These are phyloP conservation scores for Leccinum fallax DNA, from an alignment of 1,284 basidiomycete species.

Conservation along the genomic window DNA sequence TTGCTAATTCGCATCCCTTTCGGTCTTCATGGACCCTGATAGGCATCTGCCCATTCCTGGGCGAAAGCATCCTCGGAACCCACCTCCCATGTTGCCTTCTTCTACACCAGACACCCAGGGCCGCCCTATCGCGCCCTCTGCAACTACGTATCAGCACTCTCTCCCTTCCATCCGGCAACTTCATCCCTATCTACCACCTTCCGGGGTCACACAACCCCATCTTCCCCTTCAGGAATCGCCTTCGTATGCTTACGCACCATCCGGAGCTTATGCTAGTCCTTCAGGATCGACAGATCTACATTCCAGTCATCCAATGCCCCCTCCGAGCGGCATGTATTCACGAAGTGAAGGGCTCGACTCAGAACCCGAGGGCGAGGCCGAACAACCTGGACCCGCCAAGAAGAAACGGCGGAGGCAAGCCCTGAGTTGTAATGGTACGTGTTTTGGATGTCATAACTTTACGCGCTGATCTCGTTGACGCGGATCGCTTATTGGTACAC, in stretches of 20 bases:
- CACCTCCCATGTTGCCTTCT: conserved; percentile 23
- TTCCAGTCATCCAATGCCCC: conserved; percentile 24
- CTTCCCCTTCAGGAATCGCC: conserved; percentile 21
- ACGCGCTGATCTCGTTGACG: conserved; percentile 14
- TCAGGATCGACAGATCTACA: conserved; percentile 35
- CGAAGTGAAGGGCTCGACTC: conserved; percentile 45
- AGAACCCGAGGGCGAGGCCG: conserved; percentile 49
- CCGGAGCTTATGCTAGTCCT: conserved; percentile 23
- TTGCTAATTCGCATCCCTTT: conserved; percentile 17
- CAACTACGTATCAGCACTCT: conserved; percentile 34
- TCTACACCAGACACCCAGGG: conserved; percentile 25
- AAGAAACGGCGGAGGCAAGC: conserved; percentile 76
- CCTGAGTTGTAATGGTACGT: conserved; percentile 75
- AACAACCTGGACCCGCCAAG: conserved; percentile 60
- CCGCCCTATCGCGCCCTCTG: conserved; percentile 28
- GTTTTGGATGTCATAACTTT: conserved; percentile 13
- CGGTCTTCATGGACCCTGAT: conserved; percentile 33
- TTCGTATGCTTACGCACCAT: conserved; percentile 32
- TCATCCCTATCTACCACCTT: conserved; percentile 58
- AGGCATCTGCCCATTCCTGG: conserved; percentile 36
- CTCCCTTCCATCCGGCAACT: conserved; percentile 69
- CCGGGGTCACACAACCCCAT: conserved; percentile 28
- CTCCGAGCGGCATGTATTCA: conserved; percentile 33
- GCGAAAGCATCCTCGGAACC: conserved; percentile 30
- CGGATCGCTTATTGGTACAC: background rate